Evolutionary conservation across 768 basidiomycete genomes (phyloP), one percentile per base, ranked within the genome.

Genomic region (Melanogaster broomeanus): DNA sequence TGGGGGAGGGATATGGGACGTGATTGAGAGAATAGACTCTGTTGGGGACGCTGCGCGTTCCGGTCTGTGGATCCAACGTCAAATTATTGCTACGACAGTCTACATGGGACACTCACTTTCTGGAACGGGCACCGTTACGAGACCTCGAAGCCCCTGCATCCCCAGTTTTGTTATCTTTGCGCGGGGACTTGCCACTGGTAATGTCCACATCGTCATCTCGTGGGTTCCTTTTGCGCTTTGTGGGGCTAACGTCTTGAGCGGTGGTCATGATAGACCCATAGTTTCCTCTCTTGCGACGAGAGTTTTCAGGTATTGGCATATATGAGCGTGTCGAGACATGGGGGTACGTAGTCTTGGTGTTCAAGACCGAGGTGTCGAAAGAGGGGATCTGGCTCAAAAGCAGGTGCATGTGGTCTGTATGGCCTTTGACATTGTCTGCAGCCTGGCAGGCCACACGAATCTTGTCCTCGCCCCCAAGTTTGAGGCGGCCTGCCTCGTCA

Each of bases 381-480:
- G 77, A 80, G 19, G 88, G 87, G 8, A 90, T 68, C 52, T 79
- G 73, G 53, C 80, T 80, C 10, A 88, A 74, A 30, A 91, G 78
- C 21, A 76, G 72, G 43, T 76, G 75, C 64, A 90, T 80, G 61
- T 90, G 84, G 53, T 65, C 64, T 41, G 77, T 72, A 67, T 90
- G 84, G 9, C 72, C 70, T 62, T 85, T 82, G 70, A 98, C 84
- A 61, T 83, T 88, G 74, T 98, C 94, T 33, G 91, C 90, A 24
- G 93, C 93, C 56, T 85, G 87, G 59, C 87, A 92, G 18, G 93
- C 93, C 53, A 96, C 92, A 63, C 93, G 84, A 70, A 98, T 96
- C 78, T 98, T 98, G 83, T 98, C 97, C 70, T 98, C 96, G 48
- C 90, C 91, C 24, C 96, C 95, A 54, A 93, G 82, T 70, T 94